phyloP scores from a whole-genome alignment of 305 asterid genomes.

The Coffea humblotiana region DNA sequence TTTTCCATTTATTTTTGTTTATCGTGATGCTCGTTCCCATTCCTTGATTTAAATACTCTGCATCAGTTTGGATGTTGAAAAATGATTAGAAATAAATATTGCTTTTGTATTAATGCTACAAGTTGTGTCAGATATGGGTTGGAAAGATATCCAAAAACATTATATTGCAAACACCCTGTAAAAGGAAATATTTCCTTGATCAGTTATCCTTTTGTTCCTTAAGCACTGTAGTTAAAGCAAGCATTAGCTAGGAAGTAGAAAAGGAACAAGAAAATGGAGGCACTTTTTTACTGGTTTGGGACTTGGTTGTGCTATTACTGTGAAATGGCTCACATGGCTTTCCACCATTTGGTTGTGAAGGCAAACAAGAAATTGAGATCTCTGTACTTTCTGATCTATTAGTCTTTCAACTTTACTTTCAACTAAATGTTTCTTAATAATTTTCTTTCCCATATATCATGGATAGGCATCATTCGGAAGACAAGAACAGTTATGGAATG shows the following conservation, averaged over 20 bases:
- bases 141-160: neutral
- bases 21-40: neutral
- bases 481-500: constrained; percentile 99
- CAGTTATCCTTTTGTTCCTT: neutral
- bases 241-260: neutral
- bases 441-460: constrained; percentile 20
- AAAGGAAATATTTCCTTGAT: neutral
- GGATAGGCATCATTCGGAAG: constrained; percentile 89
- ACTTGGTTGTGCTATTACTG: neutral
- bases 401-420: neutral
- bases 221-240: neutral
- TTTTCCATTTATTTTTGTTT: neutral
- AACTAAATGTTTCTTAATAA: constrained; percentile 10
- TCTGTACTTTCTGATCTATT: neutral
- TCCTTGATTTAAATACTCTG: neutral
- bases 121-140: neutral
- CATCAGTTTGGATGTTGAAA: neutral
- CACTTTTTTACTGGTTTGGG: neutral
- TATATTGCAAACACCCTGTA: neutral
- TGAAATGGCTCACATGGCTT: neutral
- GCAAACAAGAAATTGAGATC: neutral
- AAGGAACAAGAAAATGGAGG: neutral
- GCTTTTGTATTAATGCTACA: neutral
- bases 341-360: neutral
- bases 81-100: neutral